phyloP scores from a whole-genome alignment of 106 monocot genomes.

The Allium fistulosum region DNA sequence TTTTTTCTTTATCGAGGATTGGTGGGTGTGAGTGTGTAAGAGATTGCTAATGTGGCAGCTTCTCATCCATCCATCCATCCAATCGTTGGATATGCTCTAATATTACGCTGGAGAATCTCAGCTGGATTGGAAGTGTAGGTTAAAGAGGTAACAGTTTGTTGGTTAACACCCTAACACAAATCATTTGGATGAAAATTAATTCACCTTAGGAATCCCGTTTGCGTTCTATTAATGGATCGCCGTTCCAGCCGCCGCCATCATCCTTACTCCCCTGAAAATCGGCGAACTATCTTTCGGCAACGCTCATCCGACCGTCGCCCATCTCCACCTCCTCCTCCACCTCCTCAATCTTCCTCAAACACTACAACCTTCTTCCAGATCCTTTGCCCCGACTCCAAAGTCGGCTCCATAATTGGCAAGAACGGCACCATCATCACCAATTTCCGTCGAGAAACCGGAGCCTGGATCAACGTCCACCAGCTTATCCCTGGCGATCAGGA shows the following conservation, averaged over 20 bases:
- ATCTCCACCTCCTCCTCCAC: constrained; percentile 13
- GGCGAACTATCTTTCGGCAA: constrained; percentile 18
- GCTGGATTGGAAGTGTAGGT: no score
- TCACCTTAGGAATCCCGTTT: no score
- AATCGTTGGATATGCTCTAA: no score
- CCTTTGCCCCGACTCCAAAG: constrained; percentile 65
- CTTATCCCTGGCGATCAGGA: constrained; percentile 65
- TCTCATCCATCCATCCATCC: no score
- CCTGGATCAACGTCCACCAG: constrained; percentile 70
- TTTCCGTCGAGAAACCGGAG: constrained; percentile 54
- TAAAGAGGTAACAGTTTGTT: no score
- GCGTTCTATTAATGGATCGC: no score
- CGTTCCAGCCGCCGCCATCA: background rate
- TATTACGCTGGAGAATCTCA: no score
- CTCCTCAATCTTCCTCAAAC: constrained; percentile 4
- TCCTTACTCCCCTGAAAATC: background rate
- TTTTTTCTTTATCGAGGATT: no score
- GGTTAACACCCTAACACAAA: no score
- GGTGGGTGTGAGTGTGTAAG: no score
- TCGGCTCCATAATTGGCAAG: constrained; percentile 50
- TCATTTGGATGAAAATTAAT: no score
- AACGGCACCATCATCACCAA: constrained; percentile 36
- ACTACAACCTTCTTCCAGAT: constrained; percentile 68
- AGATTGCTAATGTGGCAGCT: no score
- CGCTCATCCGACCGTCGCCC: constrained; percentile 22